Conservation (phyloP, 345 rosid genomes). For the Laguncularia racemosa region DNA sequence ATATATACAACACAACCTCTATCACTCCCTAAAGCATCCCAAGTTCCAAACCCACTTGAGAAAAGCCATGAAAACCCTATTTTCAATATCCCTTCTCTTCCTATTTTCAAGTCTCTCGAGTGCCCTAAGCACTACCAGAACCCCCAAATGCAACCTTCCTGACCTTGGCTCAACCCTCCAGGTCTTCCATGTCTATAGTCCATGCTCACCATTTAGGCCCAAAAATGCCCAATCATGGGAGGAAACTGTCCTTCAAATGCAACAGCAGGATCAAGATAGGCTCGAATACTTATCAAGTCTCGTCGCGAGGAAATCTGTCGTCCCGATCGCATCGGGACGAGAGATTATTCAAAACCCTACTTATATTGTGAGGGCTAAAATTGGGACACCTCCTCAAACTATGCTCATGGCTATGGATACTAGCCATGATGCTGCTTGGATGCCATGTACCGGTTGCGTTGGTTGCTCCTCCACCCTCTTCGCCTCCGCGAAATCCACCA, state of each 20-base stretch:
- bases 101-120: constrained; percentile 14
- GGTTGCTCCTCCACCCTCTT: constrained; percentile 46
- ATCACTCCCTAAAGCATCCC: too few relatives aligned
- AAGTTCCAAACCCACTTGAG: too few relatives aligned
- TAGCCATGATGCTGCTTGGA: constrained; percentile 27
- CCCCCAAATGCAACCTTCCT: constrained; percentile 33
- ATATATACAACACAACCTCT: too few relatives aligned
- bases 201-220: constrained; percentile 72
- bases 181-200: constrained; percentile 69
- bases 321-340: constrained; percentile 26
- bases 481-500: constrained; percentile 39
- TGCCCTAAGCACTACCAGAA: constrained; percentile 22
- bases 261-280: constrained; percentile 67
- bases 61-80: too few relatives aligned
- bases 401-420: constrained; percentile 27
- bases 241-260: constrained; percentile 53
- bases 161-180: constrained; percentile 58
- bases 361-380: constrained; percentile 18
- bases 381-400: constrained; percentile 30
- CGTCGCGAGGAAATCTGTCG: constrained; percentile 54
- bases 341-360: constrained; percentile 27
- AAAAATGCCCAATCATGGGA: constrained; percentile 70
- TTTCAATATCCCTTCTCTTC: constrained; percentile 12
- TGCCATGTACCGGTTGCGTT: constrained; percentile 27
- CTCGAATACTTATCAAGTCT: constrained; percentile 66